Evolutionary conservation across 768 basidiomycete genomes (phyloP).

Genomic region (Crepidotus variabilis): DNA sequence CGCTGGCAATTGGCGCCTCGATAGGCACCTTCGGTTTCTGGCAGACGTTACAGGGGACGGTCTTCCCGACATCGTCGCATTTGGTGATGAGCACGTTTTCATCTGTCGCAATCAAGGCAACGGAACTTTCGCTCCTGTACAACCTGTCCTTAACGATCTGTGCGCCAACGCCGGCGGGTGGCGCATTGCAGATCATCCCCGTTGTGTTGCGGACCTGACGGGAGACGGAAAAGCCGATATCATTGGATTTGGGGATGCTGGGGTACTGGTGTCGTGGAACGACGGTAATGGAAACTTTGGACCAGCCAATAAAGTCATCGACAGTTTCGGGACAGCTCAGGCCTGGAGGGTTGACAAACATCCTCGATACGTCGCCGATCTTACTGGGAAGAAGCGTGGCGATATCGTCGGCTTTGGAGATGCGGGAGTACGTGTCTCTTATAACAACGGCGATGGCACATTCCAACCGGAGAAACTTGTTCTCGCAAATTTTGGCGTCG

Average conservation of each 20-base stretch:
- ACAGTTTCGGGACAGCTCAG: constrained; percentile 6
- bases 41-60: constrained; percentile 2
- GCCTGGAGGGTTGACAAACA: not conserved
- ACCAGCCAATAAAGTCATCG: constrained; percentile 1
- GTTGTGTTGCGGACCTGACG: constrained; percentile 13
- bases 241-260: constrained; percentile 12
- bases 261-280: constrained; percentile 9
- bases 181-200: constrained; percentile 10
- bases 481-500: constrained; percentile 6
- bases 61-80: constrained; percentile 1
- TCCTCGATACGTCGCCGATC: too few species aligned
- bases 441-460: constrained; percentile 9
- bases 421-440: constrained; percentile 3
- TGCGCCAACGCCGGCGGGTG: not conserved
- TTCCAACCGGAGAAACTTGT: constrained; percentile 4
- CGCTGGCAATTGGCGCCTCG: too few species aligned
- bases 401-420: constrained; percentile 15
- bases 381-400: constrained; percentile 7
- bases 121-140: too few species aligned
- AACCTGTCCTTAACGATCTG: too few species aligned
- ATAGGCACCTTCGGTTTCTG: not conserved
- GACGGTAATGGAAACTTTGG: constrained; percentile 11
- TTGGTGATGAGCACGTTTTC: not conserved
- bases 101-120: too few species aligned
- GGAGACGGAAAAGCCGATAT: constrained; percentile 9